A percentile compares a stretch with the other conserved stretches of the same genome.
Evolutionary conservation across 2,329 filamentous ascomycete species (phyloP).

Genomic region (Daldinia sp.): DNA sequence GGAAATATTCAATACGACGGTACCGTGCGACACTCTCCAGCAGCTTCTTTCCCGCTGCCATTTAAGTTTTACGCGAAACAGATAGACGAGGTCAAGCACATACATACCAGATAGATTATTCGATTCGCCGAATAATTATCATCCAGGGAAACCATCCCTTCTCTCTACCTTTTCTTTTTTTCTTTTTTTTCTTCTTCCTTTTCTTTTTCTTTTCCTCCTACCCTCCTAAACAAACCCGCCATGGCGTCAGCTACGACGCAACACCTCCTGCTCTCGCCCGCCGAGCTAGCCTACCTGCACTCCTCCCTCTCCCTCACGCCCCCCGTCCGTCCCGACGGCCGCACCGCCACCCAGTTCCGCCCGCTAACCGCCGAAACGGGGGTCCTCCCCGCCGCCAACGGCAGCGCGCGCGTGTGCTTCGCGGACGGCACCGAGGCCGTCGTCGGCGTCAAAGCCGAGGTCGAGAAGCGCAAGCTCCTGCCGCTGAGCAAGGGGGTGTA

Average conservation of each 20-base stretch:
- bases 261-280: constrained; percentile 85
- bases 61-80: neutral
- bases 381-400: constrained; percentile 89
- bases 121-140: neutral
- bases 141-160: neutral
- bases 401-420: constrained; percentile 92
- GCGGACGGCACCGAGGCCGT: constrained; percentile 96
- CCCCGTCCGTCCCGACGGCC: constrained; percentile 90
- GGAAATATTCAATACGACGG: constrained; percentile 7
- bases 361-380: constrained; percentile 90
- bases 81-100: neutral
- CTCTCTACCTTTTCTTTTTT: neutral
- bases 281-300: constrained; percentile 96
- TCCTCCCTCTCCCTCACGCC: constrained; percentile 83
- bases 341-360: constrained; percentile 86
- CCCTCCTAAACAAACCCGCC: constrained; percentile 8
- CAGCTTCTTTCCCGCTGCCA: neutral
- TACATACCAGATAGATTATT: neutral
- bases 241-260: constrained; percentile 70
- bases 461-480: constrained; percentile 66
- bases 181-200: neutral
- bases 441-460: constrained; percentile 94
- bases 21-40: neutral
- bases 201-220: neutral
- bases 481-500: constrained; percentile 16